Evolutionary conservation across 2,329 filamentous ascomycete species (phyloP), one percentile per base, ranked within the genome.

Genomic region (Ceratocystiopsis brevicomis): DNA sequence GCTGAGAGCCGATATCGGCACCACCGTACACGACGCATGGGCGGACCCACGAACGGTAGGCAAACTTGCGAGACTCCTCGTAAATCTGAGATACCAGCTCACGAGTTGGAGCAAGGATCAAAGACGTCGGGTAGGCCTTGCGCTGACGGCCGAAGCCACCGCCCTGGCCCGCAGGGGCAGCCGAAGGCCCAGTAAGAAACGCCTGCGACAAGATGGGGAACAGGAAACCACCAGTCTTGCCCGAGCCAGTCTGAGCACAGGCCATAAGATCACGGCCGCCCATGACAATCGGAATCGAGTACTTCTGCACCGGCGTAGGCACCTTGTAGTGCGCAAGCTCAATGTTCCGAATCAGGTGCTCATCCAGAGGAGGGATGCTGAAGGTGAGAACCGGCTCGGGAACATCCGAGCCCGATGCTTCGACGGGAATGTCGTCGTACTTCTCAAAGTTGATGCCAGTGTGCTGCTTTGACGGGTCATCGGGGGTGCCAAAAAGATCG

Each of bases 381-480:
- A 98, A 98, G 48, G 77, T 72, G 52, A 78, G 78, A 52, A 95
- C 84, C 37, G 88, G 81, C 58, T 96, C 90, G 39, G 90, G 90
- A 43, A 96, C 86, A 57, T 93, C 77, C 43, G 85, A 79, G 48
- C 90, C 90, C 47, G 88, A 95, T 50, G 90, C 90, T 66, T 96
- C 90, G 51, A 98, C 90, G 44, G 90, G 90, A 52, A 98, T 98
- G 63, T 98, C 90, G 59, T 98, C 90, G 66, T 98, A 98, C 72
- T 98, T 98, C 69, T 94, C 81, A 61, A 98, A 98, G 75, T 98
- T 98, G 81, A 98, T 96, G 64, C 90, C 90, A 33, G 86, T 95
- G 57, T 92, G 83, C 62, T 94, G 83, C 73, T 95, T 96, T 52
- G 81, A 77, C 50, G 88, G 85, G 58, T 96, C 90, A 61, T 96